Percentiles rank a stretch among this genome's conserved stretches.
Evolutionary conservation across 441 rosid genomes (phyloP).

Genomic region (Populus hybrid): DNA sequence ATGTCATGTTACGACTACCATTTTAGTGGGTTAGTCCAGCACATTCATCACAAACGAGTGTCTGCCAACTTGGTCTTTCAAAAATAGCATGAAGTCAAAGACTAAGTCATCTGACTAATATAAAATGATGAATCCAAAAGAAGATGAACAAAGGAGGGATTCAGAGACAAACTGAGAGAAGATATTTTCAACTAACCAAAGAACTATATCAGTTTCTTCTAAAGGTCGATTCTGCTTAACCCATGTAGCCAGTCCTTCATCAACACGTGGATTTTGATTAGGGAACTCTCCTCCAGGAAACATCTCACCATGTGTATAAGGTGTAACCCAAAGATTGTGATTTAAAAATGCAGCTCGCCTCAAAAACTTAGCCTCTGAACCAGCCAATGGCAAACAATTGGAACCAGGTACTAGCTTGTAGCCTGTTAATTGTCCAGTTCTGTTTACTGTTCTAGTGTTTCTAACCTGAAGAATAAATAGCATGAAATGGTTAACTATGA

Average conservation of each 20-base stretch:
- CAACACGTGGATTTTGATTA: constrained; percentile 80
- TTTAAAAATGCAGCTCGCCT: constrained; percentile 82
- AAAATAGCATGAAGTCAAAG: not conserved
- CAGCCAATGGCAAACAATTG: constrained; percentile 76
- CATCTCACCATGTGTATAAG: constrained; percentile 53
- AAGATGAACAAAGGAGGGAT: not conserved
- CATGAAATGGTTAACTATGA: not conserved
- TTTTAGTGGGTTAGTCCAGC: not conserved
- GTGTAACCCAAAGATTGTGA: constrained; percentile 84
- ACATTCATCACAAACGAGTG: not conserved
- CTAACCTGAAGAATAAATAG: constrained; percentile 52
- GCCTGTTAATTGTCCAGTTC: constrained; percentile 80
- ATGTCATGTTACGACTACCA: not conserved
- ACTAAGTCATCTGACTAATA: not conserved
- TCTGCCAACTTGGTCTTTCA: not conserved
- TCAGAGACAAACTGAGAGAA: not conserved
- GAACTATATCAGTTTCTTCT: constrained; percentile 76
- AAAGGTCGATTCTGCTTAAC: constrained; percentile 69
- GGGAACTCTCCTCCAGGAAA: constrained; percentile 93
- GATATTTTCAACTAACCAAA: constrained; percentile 45
- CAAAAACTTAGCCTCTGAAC: constrained; percentile 70
- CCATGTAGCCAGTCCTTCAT: constrained; percentile 81
- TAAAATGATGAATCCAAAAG: not conserved
- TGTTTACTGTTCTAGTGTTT: constrained; percentile 79
- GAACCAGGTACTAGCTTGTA: constrained; percentile 85